Percentiles rank a stretch among this genome's conserved stretches.
These are phyloP conservation scores for Xerocomellus dryophilus DNA, from an alignment of 768 basidiomycete species.

Conservation along the genomic window DNA sequence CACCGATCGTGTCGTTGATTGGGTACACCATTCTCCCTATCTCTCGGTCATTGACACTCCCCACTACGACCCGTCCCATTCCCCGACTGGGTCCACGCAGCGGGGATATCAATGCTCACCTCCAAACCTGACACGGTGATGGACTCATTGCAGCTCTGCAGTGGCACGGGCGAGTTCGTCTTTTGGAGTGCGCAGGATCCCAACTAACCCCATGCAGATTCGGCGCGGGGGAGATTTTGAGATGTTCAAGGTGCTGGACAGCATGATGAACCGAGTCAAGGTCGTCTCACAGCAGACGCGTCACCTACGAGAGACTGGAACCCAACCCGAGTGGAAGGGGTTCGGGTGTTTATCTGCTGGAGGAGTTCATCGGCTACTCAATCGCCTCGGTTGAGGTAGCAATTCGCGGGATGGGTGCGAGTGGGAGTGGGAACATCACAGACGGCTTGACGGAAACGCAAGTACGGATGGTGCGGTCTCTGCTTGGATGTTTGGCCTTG, in stretches of 20 bases:
- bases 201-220: conserved; percentile 56
- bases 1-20: conserved; percentile 4
- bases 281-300: conserved; percentile 81
- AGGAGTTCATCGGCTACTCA: conserved; percentile 88
- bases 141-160: conserved; percentile 71
- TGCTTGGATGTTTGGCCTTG: conserved; percentile 66
- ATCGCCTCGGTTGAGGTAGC: conserved; percentile 78
- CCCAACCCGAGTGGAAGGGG: conserved; percentile 74
- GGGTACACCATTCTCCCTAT: conserved; percentile 25
- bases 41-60: conserved; percentile 29
- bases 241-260: conserved; percentile 80
- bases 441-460: conserved; percentile 71
- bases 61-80: conserved; percentile 56
- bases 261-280: conserved; percentile 64
- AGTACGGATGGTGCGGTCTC: conserved; percentile 69
- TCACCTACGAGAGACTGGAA: conserved; percentile 73
- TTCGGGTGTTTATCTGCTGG: conserved; percentile 84
- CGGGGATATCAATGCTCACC: conserved; percentile 86
- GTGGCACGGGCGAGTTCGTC: conserved; percentile 83
- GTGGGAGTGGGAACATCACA: conserved; percentile 49
- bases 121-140: conserved; percentile 70
- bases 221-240: conserved; percentile 56
- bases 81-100: conserved; percentile 85
- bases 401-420: conserved; percentile 59
- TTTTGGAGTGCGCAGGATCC: conserved; percentile 86